Base-by-base conservation (phyloP, 2,329 filamentous ascomycete genomes). In the Ophiostoma piceae region DNA sequence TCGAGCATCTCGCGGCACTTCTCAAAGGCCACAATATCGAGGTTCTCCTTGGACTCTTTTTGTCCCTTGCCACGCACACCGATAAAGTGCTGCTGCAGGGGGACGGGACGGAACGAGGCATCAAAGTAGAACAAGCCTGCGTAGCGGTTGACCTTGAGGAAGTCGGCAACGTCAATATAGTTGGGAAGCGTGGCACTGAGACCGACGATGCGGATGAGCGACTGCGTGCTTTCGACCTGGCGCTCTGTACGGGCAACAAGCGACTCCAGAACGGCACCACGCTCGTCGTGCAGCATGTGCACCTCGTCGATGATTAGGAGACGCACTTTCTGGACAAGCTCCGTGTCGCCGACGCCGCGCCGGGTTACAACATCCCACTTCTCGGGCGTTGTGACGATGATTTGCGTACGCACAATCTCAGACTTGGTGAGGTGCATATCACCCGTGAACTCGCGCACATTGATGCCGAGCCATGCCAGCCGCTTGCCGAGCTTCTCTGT, bases 331-430 rank as follows among this genome's bases (percentile, higher is more conserved):
- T 99, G 95, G 16, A 99, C 96, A 2, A 99, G 86, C 77, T 98
- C 95, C 0, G 95, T 98, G 77, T 99, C 95, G 19, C 96, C 95
- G 0, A 94, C 98, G 70, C 94, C 96, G 80, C 98, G 99, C 72
- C 95, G 87, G 2, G 95, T 99, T 5, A 99, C 92, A 0, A 99
- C 95, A 78, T 99, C 95, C 96, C 96, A 99, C 80, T 99, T 99
- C 80, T 99, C 95, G 47, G 95, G 95, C 0, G 95, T 99, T 0
- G 96, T 99, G 67, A 99, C 95, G 71, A 99, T 97, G 74, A 99
- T 95, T 77, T 99, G 95, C 0, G 95, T 99, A 73, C 94, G 90
- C 19, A 97, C 86, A 72, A 99, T 97, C 79, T 99, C 96, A 1
- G 92, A 86, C 79, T 99, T 99, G 67, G 94, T 97, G 70, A 99